Percentiles rank a stretch among this genome's conserved stretches.
phyloP scores from a whole-genome alignment of 2,329 filamentous ascomycete genomes.

The Botrytis sinoallii region DNA sequence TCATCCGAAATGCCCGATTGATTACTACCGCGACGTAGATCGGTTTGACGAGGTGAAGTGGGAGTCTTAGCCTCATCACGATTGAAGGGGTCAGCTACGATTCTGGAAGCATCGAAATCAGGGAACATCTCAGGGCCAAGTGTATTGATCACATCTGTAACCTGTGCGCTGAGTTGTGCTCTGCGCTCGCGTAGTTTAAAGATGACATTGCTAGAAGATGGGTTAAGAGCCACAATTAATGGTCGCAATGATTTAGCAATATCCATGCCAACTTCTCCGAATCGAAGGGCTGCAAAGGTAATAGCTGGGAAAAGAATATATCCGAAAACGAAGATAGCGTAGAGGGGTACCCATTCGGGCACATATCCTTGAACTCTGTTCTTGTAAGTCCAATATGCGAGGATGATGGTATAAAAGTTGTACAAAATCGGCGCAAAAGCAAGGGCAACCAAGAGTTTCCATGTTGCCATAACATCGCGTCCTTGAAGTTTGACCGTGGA shows the following conservation, averaged over 20 bases:
- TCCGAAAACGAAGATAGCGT: slow-evolving; percentile 69
- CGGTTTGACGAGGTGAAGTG: slow-evolving; percentile 27
- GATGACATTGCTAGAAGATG: slow-evolving; percentile 79
- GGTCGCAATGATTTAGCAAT: slow-evolving; percentile 93
- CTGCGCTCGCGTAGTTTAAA: slow-evolving; percentile 72
- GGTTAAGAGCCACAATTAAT: slow-evolving; percentile 79
- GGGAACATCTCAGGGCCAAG: slow-evolving; percentile 94
- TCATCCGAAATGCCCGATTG: slow-evolving; percentile 41
- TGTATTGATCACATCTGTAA: slow-evolving; percentile 91
- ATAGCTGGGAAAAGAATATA: slow-evolving; percentile 81
- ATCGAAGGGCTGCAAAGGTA: slow-evolving; percentile 88
- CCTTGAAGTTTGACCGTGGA: slow-evolving; percentile 87
- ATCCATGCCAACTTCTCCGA: slow-evolving; percentile 98
- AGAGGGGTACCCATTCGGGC: slow-evolving; percentile 76
- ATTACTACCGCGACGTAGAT: slow-evolving; percentile 46
- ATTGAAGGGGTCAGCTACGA: slow-evolving; percentile 57
- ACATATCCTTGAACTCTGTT: slow-evolving; percentile 82
- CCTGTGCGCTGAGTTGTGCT: slow-evolving; percentile 71
- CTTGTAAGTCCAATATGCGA: slow-evolving; percentile 74
- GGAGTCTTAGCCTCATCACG: slow-evolving; percentile 27
- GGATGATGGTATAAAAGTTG: slow-evolving; percentile 71
- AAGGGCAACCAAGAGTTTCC: slow-evolving; percentile 80
- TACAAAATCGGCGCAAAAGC: slow-evolving; percentile 80
- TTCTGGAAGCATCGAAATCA: slow-evolving; percentile 80
- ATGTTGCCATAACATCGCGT: slow-evolving; percentile 86